Evolutionary conservation across 371 early-diverging fungal species (phyloP), one percentile per base, ranked within the genome.

Genomic region (Rhizomucor pusillus): DNA sequence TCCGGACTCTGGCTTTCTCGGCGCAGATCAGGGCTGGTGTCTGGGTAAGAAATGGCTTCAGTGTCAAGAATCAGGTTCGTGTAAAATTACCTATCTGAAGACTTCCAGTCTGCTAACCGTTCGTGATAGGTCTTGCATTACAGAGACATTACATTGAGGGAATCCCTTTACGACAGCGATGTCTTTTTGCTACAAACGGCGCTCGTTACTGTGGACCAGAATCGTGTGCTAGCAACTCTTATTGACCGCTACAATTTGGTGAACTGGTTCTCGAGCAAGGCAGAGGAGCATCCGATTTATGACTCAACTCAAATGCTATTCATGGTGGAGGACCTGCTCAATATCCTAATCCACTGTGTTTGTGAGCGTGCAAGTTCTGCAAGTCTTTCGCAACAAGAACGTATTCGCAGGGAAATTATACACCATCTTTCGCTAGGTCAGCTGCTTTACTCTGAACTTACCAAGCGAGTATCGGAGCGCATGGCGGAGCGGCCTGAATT

Each of bases 1-100:
- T 96, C 23, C 86, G 94, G 47, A 71, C 73, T 10, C 65, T 75
- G 51, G 92, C 89, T 5, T 79, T 93, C 23, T 84, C 93, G 55
- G 86, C 94, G 3, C 98, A 98, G 71, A 93, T 98, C 54, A 83
- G 90, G 19, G 90, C 92, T 12, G 89, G 90, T 25, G 75, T 97
- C 37, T 98, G 98, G 98, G 94, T 98, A 11, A 79, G 98, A 44
- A 98, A 98, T 57, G 98, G 98, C 12, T 88, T 82, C 63, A 83
- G 84, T 35, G 87, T 90, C 49, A 77, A 87, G 40, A 84, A 81
- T 40, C 85, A 84, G 66, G 71, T n/a, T n/a, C n/a, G n/a, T n/a
- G n/a, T n/a, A n/a, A n/a, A n/a, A n/a, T n/a, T n/a, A n/a, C n/a
- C n/a, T n/a, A n/a, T n/a, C n/a, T n/a, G n/a, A n/a, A n/a, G n/a